A percentile compares a stretch with the other conserved stretches of the same genome.
Conservation (phyloP, 2,329 filamentous ascomycete genomes). For the Rhytidhysteron rufulum region DNA sequence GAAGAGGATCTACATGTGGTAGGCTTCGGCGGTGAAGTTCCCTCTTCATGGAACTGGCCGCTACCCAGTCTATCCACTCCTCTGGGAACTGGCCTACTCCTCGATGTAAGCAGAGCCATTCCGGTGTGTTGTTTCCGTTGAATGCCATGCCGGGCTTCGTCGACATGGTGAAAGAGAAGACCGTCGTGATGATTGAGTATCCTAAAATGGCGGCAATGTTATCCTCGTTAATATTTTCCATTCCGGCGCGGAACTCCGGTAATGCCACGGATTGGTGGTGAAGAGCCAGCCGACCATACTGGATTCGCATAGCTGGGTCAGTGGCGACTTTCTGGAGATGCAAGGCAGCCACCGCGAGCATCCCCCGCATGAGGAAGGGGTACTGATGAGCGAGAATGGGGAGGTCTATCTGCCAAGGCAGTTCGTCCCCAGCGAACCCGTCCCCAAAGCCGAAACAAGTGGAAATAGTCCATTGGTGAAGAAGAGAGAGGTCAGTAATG, state of each 20-base stretch:
- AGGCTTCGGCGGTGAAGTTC: conserved; percentile 14
- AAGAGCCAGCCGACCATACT: conserved; percentile 10
- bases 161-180: conserved; percentile 13
- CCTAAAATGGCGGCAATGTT: conserved; percentile 12
- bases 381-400: conserved; percentile 11
- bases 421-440: conserved; percentile 4
- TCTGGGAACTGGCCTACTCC: conserved; percentile 11
- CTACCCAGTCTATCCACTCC: conserved; percentile 13
- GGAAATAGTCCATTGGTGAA: conserved; percentile 16
- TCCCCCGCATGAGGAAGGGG: conserved; percentile 17
- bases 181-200: conserved; percentile 11
- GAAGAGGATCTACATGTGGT: conserved; percentile 7
- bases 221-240: conserved; percentile 11
- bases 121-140: conserved; percentile 3
- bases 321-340: conserved; percentile 9
- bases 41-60: conserved; percentile 6
- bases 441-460: conserved; percentile 16
- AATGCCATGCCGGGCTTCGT: conserved; percentile 7
- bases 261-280: conserved; percentile 16
- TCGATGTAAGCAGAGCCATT: conserved; percentile 13
- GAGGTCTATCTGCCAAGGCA: conserved; percentile 13
- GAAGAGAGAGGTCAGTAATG: conserved; percentile 10
- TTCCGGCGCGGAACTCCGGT: conserved; percentile 12
- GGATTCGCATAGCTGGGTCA: conserved; percentile 2
- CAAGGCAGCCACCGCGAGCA: conserved; percentile 13